Evolutionary conservation across 495 filamentous ascomycete genomes (phyloP), one percentile per base, ranked within the genome.

Genomic region (Penicillium alfredii): DNA sequence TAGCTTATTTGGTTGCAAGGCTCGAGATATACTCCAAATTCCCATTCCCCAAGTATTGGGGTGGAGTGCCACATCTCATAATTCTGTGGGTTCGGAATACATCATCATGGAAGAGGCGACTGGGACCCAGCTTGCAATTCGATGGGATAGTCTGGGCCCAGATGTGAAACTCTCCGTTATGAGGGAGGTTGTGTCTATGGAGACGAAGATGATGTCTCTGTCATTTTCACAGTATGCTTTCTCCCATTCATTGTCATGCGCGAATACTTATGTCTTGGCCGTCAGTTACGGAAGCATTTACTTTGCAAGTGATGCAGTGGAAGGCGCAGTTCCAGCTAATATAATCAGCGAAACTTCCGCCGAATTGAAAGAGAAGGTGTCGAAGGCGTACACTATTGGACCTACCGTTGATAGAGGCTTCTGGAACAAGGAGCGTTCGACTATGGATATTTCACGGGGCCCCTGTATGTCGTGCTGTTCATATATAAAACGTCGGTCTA

Each of bases 231-330:
- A 47, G 39, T 47, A 38, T 35, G 38, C 23, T 20, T 19, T 25
- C 14, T 29, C 14, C 7, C 32, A 24, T 40, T 33, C 12, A 26
- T 19, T 17, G 9, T 22, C 9, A 11, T 17, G 24, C 36, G 17
- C 30, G 11, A 20, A 18, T 27, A 20, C 25, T 35, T 17, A 30
- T 24, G 35, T 8, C 6, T 24, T 19, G 33, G 29, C 57, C 22
- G 31, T 40, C 6, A 56, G 58, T n/a, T 47, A 46, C 35, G 58
- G 62, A 6, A 61, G 53, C 36, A 30, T 66, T 11, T 66, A 60
- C 36, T 62, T 56, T 24, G 38, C 42, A 6, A 46, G 15, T 25
- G 45, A 53, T 14, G 12, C 31, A 18, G 40, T 47, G 7, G 33
- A 38, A 27, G 33, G 38, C 18, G 33, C 38, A 10, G 44, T 42